Evolutionary conservation across 139 green algal species (phyloP), one percentile per base, ranked within the genome.

Genomic region (Dunaliella primolecta): DNA sequence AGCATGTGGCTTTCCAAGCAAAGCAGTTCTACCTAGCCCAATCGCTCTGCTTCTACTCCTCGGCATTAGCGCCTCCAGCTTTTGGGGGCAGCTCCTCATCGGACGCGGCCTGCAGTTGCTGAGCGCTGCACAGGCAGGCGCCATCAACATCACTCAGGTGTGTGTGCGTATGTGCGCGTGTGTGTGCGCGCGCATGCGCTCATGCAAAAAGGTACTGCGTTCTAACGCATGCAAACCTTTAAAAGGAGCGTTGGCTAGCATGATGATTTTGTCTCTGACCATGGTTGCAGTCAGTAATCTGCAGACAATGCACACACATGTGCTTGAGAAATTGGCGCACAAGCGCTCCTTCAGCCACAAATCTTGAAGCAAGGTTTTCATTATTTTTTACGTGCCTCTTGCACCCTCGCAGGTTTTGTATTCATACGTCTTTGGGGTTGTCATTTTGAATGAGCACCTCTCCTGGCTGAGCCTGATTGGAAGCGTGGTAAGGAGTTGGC

Each of bases 81-180:
- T 92, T 46, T 85, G 72, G 85, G 83, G 83, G 29, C 88, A 91
- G 86, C 83, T 92, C 64, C 81, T 87, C 1, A 81, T 92, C 0
- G 89, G 85, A 0, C 84, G 89, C 15, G 86, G 87, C 38, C 89
- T 92, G 36, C 89, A 91, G 84, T 75, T 92, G 84, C 78, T 88
- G 29, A 3, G 64, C 21, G 89, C 89, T 0, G 64, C 79, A 11
- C 46, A 78, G 23, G 87, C 87, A 7, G 71, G 83, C 1, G 82
- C 84, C 82, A 86, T 91, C 56, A 92, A 92, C 82, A 87, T 92
- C 46, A 86, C 85, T 32, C 89, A 90, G 89, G 89, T 90, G 35
- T 0, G 84, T 3, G 2, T 2, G 23, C 11, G 15, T 33, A 3
- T 78, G n/a, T 20, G 71, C 3, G n/a, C 25, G 11, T 78, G 71